Evolutionary conservation across 1,284 basidiomycete species (phyloP).

Genomic region (Sanguinoderma infundibulare): DNA sequence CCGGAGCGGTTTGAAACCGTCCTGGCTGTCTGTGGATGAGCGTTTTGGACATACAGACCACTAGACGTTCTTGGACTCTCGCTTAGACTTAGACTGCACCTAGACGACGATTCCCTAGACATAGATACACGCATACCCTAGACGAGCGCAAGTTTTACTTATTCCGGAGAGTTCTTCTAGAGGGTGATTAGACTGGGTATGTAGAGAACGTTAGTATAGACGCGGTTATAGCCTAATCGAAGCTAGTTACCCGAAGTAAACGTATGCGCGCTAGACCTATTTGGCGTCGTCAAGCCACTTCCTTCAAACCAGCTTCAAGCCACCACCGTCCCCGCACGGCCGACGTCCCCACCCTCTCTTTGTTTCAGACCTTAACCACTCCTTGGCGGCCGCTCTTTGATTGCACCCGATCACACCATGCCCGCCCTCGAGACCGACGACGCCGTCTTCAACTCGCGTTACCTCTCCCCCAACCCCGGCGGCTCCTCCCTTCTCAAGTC

Average conservation of each 20-base stretch:
- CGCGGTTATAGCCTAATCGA: not conserved
- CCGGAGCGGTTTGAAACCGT: conserved; percentile 16
- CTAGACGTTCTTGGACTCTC: not conserved
- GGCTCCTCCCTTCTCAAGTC: conserved; percentile 45
- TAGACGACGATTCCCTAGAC: conserved; percentile 1
- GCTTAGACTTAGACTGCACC: conserved; percentile 1
- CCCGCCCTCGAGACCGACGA: conserved; percentile 27
- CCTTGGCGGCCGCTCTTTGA: not conserved
- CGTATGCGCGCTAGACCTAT: conserved; percentile 10
- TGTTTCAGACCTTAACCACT: conserved; percentile 2
- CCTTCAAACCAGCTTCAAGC: conserved; percentile 22
- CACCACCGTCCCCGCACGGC: conserved; percentile 18
- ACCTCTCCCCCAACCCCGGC: conserved; percentile 23
- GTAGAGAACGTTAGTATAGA: not conserved
- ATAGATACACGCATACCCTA: not conserved
- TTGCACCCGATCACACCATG: conserved; percentile 12
- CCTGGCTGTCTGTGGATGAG: not conserved
- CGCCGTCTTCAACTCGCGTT: conserved; percentile 31
- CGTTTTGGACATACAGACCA: not conserved
- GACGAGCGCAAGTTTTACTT: not conserved
- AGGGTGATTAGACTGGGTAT: not conserved
- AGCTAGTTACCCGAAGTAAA: conserved; percentile 2
- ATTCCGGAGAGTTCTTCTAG: not conserved
- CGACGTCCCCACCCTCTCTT: not conserved
- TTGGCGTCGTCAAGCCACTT: conserved; percentile 27